These are phyloP conservation scores for Piper longum DNA, from an alignment of 164 flowering plant genomes.

Conservation along the genomic window DNA sequence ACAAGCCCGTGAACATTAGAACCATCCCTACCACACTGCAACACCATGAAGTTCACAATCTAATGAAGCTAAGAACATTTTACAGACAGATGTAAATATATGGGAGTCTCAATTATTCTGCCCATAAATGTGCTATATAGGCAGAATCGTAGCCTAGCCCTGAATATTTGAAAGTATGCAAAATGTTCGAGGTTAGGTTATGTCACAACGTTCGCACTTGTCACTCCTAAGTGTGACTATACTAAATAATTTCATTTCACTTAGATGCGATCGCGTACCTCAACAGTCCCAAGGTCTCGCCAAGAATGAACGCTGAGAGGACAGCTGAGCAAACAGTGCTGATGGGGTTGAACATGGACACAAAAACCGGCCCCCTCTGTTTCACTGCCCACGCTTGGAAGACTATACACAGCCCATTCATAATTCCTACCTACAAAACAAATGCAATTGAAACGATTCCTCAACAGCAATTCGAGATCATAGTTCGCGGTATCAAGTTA, in stretches of 20 bases:
- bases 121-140: too few relatives aligned
- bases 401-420: slow-evolving; percentile 46
- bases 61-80: too few relatives aligned
- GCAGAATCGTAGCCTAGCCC: too few relatives aligned
- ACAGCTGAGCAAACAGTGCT: slow-evolving; percentile 44
- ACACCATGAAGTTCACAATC: not conserved
- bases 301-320: slow-evolving; percentile 36
- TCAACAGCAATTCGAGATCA: too few relatives aligned
- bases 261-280: slow-evolving; percentile 24
- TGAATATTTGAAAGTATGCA: too few relatives aligned
- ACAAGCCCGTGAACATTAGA: slow-evolving; percentile 69
- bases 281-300: slow-evolving; percentile 36
- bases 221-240: too few relatives aligned
- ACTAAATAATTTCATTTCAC: not conserved
- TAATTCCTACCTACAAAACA: slow-evolving; percentile 24
- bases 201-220: too few relatives aligned
- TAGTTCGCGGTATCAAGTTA: too few relatives aligned
- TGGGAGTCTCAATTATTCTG: too few relatives aligned
- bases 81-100: too few relatives aligned
- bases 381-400: slow-evolving; percentile 79
- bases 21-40: slow-evolving; percentile 63
- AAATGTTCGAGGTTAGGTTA: too few relatives aligned
- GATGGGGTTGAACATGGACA: slow-evolving; percentile 69
- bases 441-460: too few relatives aligned
- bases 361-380: slow-evolving; percentile 72